Percentiles rank a stretch among this genome's conserved stretches.
These are phyloP conservation scores for Colletotrichum shisoi DNA, from an alignment of 2,329 filamentous ascomycete genomes.

Conservation along the genomic window DNA sequence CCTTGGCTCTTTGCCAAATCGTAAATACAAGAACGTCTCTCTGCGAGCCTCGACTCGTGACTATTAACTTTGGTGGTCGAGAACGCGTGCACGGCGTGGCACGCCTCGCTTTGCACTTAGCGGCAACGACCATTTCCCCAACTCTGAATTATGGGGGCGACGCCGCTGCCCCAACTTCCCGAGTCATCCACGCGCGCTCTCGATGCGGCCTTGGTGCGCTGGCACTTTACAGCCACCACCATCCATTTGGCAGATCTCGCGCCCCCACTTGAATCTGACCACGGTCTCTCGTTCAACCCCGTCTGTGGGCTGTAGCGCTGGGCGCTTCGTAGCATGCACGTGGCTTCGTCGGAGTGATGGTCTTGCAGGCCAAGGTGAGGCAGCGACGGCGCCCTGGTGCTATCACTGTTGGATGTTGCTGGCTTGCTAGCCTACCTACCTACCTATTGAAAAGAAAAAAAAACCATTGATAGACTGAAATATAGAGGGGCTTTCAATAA, in stretches of 20 bases:
- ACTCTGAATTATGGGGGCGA: conserved; percentile 35
- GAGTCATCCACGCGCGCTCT: conserved; percentile 33
- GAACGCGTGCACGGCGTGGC: neutral
- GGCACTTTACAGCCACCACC: conserved; percentile 36
- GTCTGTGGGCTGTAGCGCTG: neutral
- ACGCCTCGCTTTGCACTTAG: neutral
- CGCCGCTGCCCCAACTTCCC: conserved; percentile 16
- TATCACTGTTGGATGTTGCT: neutral
- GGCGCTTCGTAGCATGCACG: conserved; percentile 20
- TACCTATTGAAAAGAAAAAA: neutral
- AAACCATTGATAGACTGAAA: neutral
- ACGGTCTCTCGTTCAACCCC: neutral
- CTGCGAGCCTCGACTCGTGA: neutral
- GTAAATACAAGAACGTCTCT: neutral
- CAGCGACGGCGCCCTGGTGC: neutral
- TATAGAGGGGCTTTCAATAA: neutral
- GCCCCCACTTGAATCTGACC: conserved; percentile 22
- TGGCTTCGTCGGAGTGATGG: conserved; percentile 6
- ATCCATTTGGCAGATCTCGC: conserved; percentile 12
- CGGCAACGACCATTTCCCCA: conserved; percentile 10
- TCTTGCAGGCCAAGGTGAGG: neutral
- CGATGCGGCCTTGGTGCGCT: conserved; percentile 23
- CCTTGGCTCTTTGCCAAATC: neutral
- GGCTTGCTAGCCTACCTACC: neutral
- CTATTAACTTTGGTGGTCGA: neutral